Evolutionary conservation across 208 protist genomes (phyloP).

Genomic region (Trypanosoma mega): DNA sequence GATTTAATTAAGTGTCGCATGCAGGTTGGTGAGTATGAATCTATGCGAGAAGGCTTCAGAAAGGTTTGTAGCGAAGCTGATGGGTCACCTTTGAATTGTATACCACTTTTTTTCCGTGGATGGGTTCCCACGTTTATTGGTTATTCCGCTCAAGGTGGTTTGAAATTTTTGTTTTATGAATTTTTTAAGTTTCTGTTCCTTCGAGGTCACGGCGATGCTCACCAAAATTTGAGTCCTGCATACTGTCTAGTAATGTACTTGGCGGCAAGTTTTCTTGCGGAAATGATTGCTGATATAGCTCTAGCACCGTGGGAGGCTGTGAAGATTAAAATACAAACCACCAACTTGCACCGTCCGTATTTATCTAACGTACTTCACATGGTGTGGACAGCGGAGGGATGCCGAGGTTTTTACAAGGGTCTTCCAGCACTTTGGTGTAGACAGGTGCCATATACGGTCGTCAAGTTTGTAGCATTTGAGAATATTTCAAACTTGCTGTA

Average conservation of each 20-base stretch:
- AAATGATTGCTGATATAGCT: constrained; percentile 66
- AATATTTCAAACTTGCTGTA: constrained; percentile 37
- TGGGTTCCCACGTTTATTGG: constrained; percentile 68
- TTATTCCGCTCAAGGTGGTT: constrained; percentile 53
- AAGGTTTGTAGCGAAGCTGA: constrained; percentile 37
- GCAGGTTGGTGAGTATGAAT: constrained; percentile 72
- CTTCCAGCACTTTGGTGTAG: constrained; percentile 89
- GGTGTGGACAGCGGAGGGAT: constrained; percentile 58
- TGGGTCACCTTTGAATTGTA: constrained; percentile 21
- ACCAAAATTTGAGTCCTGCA: constrained; percentile 1
- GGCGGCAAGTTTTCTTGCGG: constrained; percentile 57
- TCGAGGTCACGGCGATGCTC: neutral
- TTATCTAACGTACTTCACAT: constrained; percentile 41
- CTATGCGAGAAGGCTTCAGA: constrained; percentile 38
- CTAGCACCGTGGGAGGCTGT: constrained; percentile 76
- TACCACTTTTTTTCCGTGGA: constrained; percentile 53
- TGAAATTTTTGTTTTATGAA: constrained; percentile 85
- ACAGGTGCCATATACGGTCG: constrained; percentile 95
- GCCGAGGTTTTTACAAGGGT: constrained; percentile 78
- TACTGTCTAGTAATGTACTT: constrained; percentile 43
- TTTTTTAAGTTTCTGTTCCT: constrained; percentile 64
- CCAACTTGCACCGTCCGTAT: constrained; percentile 17
- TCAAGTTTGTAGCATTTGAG: constrained; percentile 92
- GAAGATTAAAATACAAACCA: constrained; percentile 81
- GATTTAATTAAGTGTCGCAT: constrained; percentile 83